These are phyloP conservation scores for Calonectria pteridis DNA, from an alignment of 2,329 filamentous ascomycete genomes.

Conservation along the genomic window DNA sequence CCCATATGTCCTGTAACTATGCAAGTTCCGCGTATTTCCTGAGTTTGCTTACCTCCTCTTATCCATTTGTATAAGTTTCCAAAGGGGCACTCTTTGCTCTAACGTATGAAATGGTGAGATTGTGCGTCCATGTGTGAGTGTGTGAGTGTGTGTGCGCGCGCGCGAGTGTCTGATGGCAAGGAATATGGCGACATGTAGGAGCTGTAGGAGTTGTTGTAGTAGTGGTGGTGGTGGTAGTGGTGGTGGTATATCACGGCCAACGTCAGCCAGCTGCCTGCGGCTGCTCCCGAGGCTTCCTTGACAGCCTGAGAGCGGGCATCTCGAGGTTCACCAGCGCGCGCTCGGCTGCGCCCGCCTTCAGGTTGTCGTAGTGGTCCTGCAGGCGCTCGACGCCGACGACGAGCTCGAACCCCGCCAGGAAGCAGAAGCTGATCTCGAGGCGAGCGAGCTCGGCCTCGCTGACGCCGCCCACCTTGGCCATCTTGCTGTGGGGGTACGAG, in stretches of 20 bases:
- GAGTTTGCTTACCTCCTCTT: neutral
- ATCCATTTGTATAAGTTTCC: neutral
- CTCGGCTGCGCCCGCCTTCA: conserved; percentile 47
- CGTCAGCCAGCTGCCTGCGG: conserved; percentile 32
- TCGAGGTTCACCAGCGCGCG: conserved; percentile 42
- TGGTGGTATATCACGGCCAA: neutral
- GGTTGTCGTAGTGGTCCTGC: conserved; percentile 49
- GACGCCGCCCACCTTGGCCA: conserved; percentile 91
- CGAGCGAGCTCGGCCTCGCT: conserved; percentile 83
- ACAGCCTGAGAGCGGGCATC: conserved; percentile 46
- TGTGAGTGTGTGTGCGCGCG: neutral
- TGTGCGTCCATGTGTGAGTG: neutral
- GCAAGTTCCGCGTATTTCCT: conserved; percentile 9
- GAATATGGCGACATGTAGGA: neutral
- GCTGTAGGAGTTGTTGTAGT: neutral
- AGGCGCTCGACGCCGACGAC: conserved; percentile 60
- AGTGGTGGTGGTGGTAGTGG: neutral
- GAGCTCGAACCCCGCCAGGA: conserved; percentile 86
- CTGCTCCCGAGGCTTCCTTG: conserved; percentile 37
- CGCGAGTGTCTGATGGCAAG: neutral
- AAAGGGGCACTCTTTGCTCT: neutral
- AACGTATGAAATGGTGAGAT: conserved; percentile 1
- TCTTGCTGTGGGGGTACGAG: conserved; percentile 84
- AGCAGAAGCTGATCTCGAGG: conserved; percentile 91
- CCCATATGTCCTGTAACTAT: conserved; percentile 21